Percentiles rank a stretch among this genome's conserved stretches.
Conservation (phyloP, 805 yeast species). For the Ogataea saltuana region DNA sequence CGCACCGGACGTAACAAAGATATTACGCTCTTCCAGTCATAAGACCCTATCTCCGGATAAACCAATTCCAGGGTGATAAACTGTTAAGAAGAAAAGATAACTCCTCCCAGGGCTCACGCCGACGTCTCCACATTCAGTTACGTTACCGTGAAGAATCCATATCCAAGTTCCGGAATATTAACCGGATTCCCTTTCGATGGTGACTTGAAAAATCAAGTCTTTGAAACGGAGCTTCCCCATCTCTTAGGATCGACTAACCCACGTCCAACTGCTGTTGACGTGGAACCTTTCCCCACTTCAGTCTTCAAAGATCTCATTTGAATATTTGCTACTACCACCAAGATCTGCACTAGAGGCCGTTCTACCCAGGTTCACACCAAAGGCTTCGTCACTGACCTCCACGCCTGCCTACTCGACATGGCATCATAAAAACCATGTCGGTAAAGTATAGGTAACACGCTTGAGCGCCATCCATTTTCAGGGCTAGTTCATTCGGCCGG, state of each 20-base stretch:
- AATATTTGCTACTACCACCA: slow-evolving; percentile 9
- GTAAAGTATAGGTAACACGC: slow-evolving; percentile 9
- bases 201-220: slow-evolving; percentile 9
- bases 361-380: slow-evolving; percentile 10
- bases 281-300: slow-evolving; percentile 10
- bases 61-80: slow-evolving; percentile 10
- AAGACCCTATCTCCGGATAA: slow-evolving; percentile 10
- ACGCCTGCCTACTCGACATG: slow-evolving; percentile 10
- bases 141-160: slow-evolving; percentile 11
- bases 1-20: slow-evolving; percentile 11
- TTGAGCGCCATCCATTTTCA: slow-evolving; percentile 10
- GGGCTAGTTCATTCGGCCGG: slow-evolving; percentile 36
- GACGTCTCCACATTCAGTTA: slow-evolving; percentile 11
- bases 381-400: slow-evolving; percentile 10
- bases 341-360: slow-evolving; percentile 10
- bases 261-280: slow-evolving; percentile 10
- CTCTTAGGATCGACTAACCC: slow-evolving; percentile 10
- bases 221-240: slow-evolving; percentile 10
- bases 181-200: slow-evolving; percentile 11
- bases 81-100: slow-evolving; percentile 10
- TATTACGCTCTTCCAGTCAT: slow-evolving; percentile 10
- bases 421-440: slow-evolving; percentile 9
- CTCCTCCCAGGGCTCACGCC: slow-evolving; percentile 11
- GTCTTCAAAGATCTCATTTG: slow-evolving; percentile 9
- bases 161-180: slow-evolving; percentile 10